Base-by-base conservation (phyloP, 192 early-diverging fungal species). In the Backusella morwellensis region DNA sequence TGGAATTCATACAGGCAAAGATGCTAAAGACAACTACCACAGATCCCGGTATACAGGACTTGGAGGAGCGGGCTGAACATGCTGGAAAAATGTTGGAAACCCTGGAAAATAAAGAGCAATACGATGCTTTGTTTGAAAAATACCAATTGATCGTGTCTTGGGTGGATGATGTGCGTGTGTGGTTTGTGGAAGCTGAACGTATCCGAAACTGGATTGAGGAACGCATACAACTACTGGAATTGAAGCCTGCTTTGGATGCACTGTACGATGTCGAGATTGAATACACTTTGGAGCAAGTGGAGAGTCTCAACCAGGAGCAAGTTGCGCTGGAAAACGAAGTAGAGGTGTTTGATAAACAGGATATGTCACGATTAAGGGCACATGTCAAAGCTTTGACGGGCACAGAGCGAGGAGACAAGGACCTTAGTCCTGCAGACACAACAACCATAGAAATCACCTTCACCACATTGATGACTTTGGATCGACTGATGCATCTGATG, bases 371-470 rank as follows among this genome's bases (percentile, higher is more conserved):
- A 11, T 40, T 86, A 32, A 77, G 83, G n/a, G 75, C 70, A 4
- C 85, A 86, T 73, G 85, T 84, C 3, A 86, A 83, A 73, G 76
- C 66, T 35, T 75, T 85, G 19, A 82, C 83, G 17, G 77, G 78
- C 12, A 75, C 41, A 34, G 74, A 72, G 32, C 68, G 50, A 21
- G 73, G 72, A 15, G 70, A 66, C 11, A 74, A 85, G 71, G 75
- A 77, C 6, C 77, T 82, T 36, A 80, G 66, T 54, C 85, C 85
- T 3, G 85, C 85, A 17, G 85, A 86, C 34, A 85, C 85, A 6
- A 85, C 81, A 17, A 86, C 85, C 0, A 86, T 86, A 40, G 81
- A 82, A 54, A 85, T 85, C 12, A 86, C 83, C 1, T 78, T 86
- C 7, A 77, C 79, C 23, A 86, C 85, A 4, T 56, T 86, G 23